Conservation (phyloP, 305 asterid species). For the Solanum hybrid region DNA sequence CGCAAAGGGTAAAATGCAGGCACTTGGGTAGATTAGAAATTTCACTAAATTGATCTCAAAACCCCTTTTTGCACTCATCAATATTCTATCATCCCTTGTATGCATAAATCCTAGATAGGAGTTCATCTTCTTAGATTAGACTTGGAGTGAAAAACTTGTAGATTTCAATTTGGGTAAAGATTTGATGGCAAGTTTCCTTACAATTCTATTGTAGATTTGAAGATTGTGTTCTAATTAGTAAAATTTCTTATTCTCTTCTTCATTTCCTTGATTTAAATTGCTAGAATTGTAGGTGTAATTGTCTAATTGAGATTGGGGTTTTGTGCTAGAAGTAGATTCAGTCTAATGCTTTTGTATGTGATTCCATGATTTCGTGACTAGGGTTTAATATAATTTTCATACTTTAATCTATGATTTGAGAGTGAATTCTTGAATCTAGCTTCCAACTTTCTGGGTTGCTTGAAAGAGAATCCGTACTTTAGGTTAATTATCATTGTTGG, state of each 20-base stretch:
- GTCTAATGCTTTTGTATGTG: not conserved
- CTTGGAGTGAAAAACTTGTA: not conserved
- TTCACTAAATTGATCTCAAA: no score
- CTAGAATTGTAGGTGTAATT: not conserved
- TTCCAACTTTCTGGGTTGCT: not conserved
- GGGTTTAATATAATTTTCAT: not conserved
- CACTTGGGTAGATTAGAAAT: no score
- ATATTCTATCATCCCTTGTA: not conserved
- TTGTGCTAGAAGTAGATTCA: not conserved
- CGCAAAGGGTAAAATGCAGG: not conserved
- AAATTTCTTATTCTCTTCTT: not conserved
- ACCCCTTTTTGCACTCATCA: no score
- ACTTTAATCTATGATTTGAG: not conserved
- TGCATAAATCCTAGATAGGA: not conserved
- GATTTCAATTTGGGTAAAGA: not conserved
- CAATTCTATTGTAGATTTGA: no score
- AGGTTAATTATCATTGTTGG: not conserved
- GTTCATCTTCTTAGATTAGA: not conserved
- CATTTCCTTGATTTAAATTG: not conserved
- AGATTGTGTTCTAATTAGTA: not conserved
- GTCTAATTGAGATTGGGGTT: not conserved
- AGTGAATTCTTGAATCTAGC: not conserved
- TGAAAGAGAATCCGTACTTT: no score
- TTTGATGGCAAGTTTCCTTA: not conserved
- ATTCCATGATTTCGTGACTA: not conserved